Evolutionary conservation across 805 yeast species (phyloP).

Genomic region (Wickerhamiella brachini): DNA sequence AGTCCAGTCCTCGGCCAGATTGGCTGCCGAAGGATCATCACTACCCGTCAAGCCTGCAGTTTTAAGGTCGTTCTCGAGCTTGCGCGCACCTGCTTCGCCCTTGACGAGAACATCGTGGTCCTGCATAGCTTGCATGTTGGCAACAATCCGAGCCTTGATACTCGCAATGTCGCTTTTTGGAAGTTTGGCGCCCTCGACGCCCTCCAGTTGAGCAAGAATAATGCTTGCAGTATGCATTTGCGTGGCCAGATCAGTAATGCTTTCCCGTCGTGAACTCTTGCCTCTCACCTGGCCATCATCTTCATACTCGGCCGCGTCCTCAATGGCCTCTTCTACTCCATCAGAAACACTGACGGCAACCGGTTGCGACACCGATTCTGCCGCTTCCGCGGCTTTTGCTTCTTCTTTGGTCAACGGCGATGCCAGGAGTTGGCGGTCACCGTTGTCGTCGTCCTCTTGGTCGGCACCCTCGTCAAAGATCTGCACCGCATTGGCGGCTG

Average conservation of each 20-base stretch:
- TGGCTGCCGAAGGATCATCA: conserved; percentile 36
- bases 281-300: neutral
- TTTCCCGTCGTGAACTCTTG: conserved; percentile 9
- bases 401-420: neutral
- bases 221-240: conserved; percentile 96
- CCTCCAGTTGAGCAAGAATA: conserved; percentile 82
- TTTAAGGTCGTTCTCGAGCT: conserved; percentile 82
- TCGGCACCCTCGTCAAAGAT: neutral
- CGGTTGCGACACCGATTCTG: neutral
- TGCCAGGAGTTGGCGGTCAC: neutral
- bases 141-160: conserved; percentile 54
- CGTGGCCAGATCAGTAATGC: conserved; percentile 51
- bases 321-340: neutral
- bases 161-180: conserved; percentile 47
- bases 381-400: neutral
- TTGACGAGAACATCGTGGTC: conserved; percentile 38
- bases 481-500: neutral
- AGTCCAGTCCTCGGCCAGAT: conserved; percentile 87
- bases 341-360: neutral
- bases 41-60: conserved; percentile 49
- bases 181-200: conserved; percentile 27
- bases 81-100: conserved; percentile 80
- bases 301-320: neutral
- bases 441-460: neutral
- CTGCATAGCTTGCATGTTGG: conserved; percentile 65